These are phyloP conservation scores for Nidula niveotomentosa DNA, from an alignment of 1,284 basidiomycete species.

Conservation along the genomic window DNA sequence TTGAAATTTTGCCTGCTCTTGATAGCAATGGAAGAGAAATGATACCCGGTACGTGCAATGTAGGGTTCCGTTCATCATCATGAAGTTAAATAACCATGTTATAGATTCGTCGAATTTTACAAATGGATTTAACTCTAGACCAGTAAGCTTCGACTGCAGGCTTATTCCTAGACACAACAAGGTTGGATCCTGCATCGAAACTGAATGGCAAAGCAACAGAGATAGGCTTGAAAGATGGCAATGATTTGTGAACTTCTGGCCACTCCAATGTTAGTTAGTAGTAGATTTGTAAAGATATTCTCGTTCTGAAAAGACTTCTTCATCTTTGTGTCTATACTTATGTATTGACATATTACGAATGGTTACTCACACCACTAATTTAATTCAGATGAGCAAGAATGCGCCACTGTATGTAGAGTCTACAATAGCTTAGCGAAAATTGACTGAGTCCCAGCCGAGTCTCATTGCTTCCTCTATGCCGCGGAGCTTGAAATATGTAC, in stretches of 20 bases:
- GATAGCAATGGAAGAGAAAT: conserved; percentile 15
- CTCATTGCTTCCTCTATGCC: too few relatives aligned
- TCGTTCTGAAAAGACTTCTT: too few relatives aligned
- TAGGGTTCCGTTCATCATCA: not conserved
- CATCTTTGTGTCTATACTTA: too few relatives aligned
- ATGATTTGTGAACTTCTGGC: not conserved
- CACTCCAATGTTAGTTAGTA: too few relatives aligned
- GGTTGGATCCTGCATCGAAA: conserved; percentile 15
- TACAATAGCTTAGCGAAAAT: too few relatives aligned
- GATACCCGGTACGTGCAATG: conserved; percentile 16
- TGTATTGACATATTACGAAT: too few relatives aligned
- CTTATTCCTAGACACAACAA: conserved; percentile 28
- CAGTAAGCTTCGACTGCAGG: conserved; percentile 38
- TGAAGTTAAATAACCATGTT: conserved; percentile 5
- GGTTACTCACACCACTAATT: too few relatives aligned
- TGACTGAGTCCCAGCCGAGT: too few relatives aligned
- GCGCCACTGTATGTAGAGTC: too few relatives aligned
- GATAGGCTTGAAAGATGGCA: conserved; percentile 12
- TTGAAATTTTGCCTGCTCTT: conserved; percentile 32
- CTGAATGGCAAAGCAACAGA: conserved; percentile 16
- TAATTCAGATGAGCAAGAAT: too few relatives aligned
- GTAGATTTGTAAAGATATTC: too few relatives aligned
- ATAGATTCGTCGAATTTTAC: conserved; percentile 37
- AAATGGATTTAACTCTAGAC: conserved; percentile 45
- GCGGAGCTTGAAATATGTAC: too few relatives aligned